phyloP scores from a whole-genome alignment of 352 stramenopile genomes.

The Salisapilia sapeloensis region DNA sequence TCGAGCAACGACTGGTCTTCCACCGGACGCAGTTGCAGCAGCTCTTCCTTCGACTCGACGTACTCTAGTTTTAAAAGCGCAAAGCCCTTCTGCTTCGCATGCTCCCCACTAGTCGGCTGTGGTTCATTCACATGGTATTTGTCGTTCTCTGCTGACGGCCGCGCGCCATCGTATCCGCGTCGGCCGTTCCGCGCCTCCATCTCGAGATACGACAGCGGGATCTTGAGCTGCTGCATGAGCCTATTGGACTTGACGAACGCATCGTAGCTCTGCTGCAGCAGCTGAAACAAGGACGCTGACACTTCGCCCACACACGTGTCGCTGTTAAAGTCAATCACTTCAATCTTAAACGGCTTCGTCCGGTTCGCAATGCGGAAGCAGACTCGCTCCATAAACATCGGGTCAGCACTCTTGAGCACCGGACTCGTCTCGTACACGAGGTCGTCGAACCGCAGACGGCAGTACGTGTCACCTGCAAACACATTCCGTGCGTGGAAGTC shows the following conservation, averaged over 20 bases:
- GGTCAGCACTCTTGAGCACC: conserved; percentile 72
- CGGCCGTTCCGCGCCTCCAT: conserved; percentile 9
- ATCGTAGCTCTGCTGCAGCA: conserved; percentile 60
- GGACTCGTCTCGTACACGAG: conserved; percentile 63
- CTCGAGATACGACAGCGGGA: conserved; percentile 22
- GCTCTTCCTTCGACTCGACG: conserved; percentile 48
- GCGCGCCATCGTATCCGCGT: conserved; percentile 7
- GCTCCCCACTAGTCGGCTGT: conserved; percentile 5
- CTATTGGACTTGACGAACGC: conserved; percentile 30
- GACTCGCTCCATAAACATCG: conserved; percentile 72
- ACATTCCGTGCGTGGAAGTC: conserved; percentile 75
- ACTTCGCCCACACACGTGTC: conserved; percentile 55
- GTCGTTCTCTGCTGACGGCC: conserved; percentile 18
- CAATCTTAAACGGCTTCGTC: conserved; percentile 39
- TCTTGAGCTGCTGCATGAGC: conserved; percentile 21
- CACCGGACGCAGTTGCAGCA: conserved; percentile 36
- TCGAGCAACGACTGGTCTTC: conserved; percentile 32
- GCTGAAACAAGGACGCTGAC: conserved; percentile 53
- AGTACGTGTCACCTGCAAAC: conserved; percentile 78
- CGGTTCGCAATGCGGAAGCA: conserved; percentile 50
- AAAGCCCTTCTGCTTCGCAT: conserved; percentile 32
- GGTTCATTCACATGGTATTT: conserved; percentile 24
- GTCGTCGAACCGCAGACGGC: conserved; percentile 43
- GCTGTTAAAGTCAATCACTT: conserved; percentile 75
- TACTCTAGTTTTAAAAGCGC: conserved; percentile 44